A percentile compares a stretch with the other conserved stretches of the same genome.
Conservation (phyloP, 306 rosid genomes). For the Cicer cuneatum region DNA sequence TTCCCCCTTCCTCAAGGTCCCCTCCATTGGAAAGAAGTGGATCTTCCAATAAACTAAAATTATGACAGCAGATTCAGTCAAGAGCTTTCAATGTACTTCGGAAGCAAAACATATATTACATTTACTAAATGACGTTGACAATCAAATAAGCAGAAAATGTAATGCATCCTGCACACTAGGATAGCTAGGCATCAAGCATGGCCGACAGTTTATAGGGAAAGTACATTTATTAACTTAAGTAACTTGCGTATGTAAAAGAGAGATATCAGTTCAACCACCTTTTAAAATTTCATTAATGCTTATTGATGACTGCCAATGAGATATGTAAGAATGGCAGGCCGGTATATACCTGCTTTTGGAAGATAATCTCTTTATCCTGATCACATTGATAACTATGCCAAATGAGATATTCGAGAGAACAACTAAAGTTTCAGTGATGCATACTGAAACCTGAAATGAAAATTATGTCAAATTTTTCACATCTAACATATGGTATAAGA, state of each 20-base stretch:
- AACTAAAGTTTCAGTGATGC: slow-evolving; percentile 54
- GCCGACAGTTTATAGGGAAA: slow-evolving; percentile 26
- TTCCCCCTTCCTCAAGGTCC: slow-evolving; percentile 76
- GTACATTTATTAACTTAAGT: slow-evolving; percentile 22
- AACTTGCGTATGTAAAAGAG: slow-evolving; percentile 8
- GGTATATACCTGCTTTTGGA: slow-evolving; percentile 63
- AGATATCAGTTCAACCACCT: slow-evolving; percentile 31
- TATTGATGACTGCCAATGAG: slow-evolving; percentile 8
- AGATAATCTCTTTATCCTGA: slow-evolving; percentile 59
- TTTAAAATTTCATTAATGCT: slow-evolving; percentile 26
- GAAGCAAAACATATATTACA: slow-evolving; percentile 31
- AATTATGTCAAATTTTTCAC: slow-evolving; percentile 27
- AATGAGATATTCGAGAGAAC: slow-evolving; percentile 66
- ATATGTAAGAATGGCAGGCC: slow-evolving; percentile 24
- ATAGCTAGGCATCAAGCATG: slow-evolving; percentile 8
- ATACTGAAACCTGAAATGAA: slow-evolving; percentile 56
- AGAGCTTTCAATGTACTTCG: slow-evolving; percentile 28
- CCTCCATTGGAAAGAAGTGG: slow-evolving; percentile 66
- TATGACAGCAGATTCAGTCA: slow-evolving; percentile 42
- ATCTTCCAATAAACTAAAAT: slow-evolving; percentile 74
- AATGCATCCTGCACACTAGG: slow-evolving; percentile 26
- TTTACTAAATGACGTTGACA: neutral
- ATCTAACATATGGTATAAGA: slow-evolving; percentile 16
- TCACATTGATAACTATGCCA: slow-evolving; percentile 69
- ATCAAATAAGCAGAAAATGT: slow-evolving; percentile 29